A percentile compares a stretch with the other conserved stretches of the same genome.
Conservation (phyloP, 2,329 filamentous ascomycete species). For the Aspergillus oerlinghausenensis region DNA sequence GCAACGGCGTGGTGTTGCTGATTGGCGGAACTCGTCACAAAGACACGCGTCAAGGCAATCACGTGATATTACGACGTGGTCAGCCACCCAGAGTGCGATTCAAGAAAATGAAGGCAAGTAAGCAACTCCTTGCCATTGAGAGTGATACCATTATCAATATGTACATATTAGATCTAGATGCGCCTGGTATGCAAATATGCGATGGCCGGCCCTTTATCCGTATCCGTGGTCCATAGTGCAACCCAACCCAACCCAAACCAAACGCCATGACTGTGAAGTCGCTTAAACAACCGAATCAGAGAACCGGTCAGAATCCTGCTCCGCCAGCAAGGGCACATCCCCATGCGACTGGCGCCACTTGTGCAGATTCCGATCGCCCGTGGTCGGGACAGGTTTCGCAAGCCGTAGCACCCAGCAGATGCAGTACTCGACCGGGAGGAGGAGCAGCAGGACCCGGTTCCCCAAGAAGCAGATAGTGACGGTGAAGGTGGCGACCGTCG, state of each 20-base stretch:
- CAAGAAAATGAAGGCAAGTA: not conserved
- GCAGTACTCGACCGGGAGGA: slow-evolving; percentile 50
- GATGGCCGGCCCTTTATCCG: not conserved
- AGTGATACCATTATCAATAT: not conserved
- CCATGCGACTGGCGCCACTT: not conserved
- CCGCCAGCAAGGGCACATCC: not conserved
- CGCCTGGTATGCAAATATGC: not conserved
- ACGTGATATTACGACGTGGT: no score
- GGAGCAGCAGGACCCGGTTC: slow-evolving; percentile 48
- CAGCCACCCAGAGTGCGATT: not conserved
- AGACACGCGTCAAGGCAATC: no score
- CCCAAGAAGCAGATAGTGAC: slow-evolving; percentile 45
- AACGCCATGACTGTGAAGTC: not conserved
- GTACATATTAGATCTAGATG: not conserved
- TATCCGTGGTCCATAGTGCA: not conserved
- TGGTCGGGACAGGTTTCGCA: slow-evolving; percentile 51
- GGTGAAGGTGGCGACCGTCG: slow-evolving; percentile 46
- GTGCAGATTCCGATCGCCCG: slow-evolving; percentile 34
- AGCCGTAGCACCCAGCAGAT: slow-evolving; percentile 46
- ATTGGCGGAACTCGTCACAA: no score
- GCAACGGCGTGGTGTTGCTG: no score
- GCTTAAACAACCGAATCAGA: not conserved
- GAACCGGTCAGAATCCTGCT: not conserved
- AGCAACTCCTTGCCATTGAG: not conserved
- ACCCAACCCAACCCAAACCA: no score